Conservation (phyloP, 768 basidiomycete species). For the Strobilomyces echinocephalus region DNA sequence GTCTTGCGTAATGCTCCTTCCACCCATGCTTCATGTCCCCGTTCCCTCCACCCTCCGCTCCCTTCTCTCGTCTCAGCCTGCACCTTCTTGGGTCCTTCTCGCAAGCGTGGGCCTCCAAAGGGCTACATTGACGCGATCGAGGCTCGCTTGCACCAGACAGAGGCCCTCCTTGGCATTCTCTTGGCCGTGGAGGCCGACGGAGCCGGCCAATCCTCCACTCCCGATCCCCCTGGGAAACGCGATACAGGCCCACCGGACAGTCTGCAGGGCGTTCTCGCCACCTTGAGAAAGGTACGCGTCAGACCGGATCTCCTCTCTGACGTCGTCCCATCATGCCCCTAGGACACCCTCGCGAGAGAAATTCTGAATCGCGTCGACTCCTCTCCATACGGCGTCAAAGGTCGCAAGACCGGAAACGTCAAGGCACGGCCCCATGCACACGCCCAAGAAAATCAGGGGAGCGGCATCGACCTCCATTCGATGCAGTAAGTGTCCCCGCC, state of each 20-base stretch:
- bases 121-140: slow-evolving; percentile 96
- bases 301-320: neutral
- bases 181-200: slow-evolving; percentile 42
- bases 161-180: slow-evolving; percentile 81
- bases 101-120: slow-evolving; percentile 85
- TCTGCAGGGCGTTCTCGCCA: slow-evolving; percentile 38
- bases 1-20: slow-evolving; percentile 14
- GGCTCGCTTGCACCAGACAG: slow-evolving; percentile 84
- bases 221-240: slow-evolving; percentile 32
- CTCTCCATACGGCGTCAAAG: slow-evolving; percentile 72
- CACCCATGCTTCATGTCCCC: slow-evolving; percentile 6
- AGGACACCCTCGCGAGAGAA: slow-evolving; percentile 77
- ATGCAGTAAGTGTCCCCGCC: slow-evolving; percentile 50
- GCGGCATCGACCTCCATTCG: slow-evolving; percentile 42
- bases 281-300: slow-evolving; percentile 46
- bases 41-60: neutral
- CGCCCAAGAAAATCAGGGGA: slow-evolving; percentile 14
- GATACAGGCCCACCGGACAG: slow-evolving; percentile 2
- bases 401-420: slow-evolving; percentile 47
- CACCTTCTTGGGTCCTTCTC: slow-evolving; percentile 73
- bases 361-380: slow-evolving; percentile 80
- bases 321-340: neutral
- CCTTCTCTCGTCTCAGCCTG: slow-evolving; percentile 44
- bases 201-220: slow-evolving; percentile 16
- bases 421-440: slow-evolving; percentile 24